phyloP scores from a whole-genome alignment of 805 yeast genomes.

The Candida montana region DNA sequence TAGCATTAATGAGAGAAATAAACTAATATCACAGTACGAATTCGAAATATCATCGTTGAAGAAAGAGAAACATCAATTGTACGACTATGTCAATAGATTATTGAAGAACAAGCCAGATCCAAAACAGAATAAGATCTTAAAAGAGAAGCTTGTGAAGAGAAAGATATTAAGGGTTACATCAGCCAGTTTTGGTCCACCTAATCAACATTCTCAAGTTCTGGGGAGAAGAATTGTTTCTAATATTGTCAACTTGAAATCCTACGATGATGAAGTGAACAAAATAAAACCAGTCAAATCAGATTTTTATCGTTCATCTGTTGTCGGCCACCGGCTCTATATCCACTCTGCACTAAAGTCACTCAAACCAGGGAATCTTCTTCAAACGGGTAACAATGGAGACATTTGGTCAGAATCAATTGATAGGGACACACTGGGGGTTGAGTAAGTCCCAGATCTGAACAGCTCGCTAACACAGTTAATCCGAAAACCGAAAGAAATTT shows the following conservation, averaged over 20 bases:
- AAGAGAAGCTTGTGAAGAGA: conserved; percentile 21
- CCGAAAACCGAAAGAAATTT: background rate
- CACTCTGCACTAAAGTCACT: background rate
- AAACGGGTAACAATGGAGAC: too few species aligned
- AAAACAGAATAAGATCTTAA: conserved; percentile 21
- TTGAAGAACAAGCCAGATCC: conserved; percentile 15
- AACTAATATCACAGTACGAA: conserved; percentile 4
- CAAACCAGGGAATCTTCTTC: background rate
- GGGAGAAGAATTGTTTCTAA: conserved; percentile 14
- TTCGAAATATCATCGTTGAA: conserved; percentile 20
- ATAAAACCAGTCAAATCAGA: conserved; percentile 11
- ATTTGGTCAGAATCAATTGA: too few species aligned
- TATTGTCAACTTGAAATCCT: conserved; percentile 11
- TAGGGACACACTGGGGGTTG: background rate
- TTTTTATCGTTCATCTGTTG: background rate
- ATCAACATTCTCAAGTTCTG: background rate
- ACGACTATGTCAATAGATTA: conserved; percentile 21
- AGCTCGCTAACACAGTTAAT: too few species aligned
- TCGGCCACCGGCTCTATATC: background rate
- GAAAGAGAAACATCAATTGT: conserved; percentile 23
- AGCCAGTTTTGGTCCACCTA: background rate
- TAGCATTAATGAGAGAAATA: conserved; percentile 13
- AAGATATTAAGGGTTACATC: conserved; percentile 22
- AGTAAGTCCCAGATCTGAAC: background rate
- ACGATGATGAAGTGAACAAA: background rate